Base-by-base conservation (phyloP, 352 stramenopile species). In the Pythium brachiatum region DNA sequence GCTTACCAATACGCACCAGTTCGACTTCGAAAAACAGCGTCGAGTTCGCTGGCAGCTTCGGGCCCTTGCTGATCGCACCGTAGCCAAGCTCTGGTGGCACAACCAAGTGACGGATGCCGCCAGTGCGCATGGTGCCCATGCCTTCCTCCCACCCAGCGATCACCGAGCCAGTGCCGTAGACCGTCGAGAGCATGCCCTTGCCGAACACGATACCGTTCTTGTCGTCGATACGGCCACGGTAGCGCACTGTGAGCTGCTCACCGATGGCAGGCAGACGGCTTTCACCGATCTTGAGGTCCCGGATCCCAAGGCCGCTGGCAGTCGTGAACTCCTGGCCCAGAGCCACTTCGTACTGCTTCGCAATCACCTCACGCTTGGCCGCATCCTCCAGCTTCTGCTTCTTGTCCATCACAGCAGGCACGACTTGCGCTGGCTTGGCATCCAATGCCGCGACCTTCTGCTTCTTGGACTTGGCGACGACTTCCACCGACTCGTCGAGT, bases 141-240 rank as follows among this genome's bases (percentile, higher is more conserved):
- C 79, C 81, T 78, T 92, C 83, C 68, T 92, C 81, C 83, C 81
- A 90, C 27, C 83, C 83, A 53, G 81, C 79, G 69, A 92, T 92
- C 29, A 92, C 77, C 8, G 81, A 89, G 27, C 78, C 78, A 9
- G 77, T 83, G 57, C 81, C 81, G 62, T 76, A 90, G 51, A 53
- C 80, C 7, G 72, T 81, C 9, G 78, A 79, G 16, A 92, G 79
- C 80, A 90, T 92, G 13, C 83, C 83, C 53, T 90, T 90, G 58
- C 83, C 78, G 55, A 92, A 92, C 41, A 89, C 73, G 7, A 88
- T 66, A 11, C 83, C 83, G 20, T 83, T 75, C 20, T 78, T 73
- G 61, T 70, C 50, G 25, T 75, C 83, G 23, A 92, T 66, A 7
- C 70, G 74, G 11, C 78, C 83, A 43, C 75, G 68, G 53, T 92